These are phyloP conservation scores for Pelargonium fulgidum DNA, from an alignment of 441 rosid genomes.

Conservation along the genomic window DNA sequence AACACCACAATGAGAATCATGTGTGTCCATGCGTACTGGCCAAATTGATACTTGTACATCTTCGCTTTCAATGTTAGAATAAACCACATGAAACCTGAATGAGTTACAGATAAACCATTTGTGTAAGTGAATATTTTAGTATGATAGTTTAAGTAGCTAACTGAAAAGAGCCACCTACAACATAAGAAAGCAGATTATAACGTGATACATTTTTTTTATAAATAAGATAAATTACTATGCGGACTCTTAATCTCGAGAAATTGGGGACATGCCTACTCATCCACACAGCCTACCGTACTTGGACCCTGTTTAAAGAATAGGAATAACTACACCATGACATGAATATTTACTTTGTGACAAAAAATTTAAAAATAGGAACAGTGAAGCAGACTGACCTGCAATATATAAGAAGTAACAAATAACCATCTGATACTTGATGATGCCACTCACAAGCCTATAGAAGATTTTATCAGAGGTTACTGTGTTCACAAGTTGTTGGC, in stretches of 20 bases:
- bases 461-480: slow-evolving; percentile 23
- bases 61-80: slow-evolving; percentile 25
- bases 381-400: slow-evolving; percentile 15
- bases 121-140: background rate
- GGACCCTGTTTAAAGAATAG: too few relatives aligned
- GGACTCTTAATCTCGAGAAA: background rate
- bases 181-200: background rate
- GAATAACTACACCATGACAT: background rate
- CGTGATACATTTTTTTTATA: too few relatives aligned
- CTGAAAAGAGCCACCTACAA: background rate
- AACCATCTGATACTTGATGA: slow-evolving; percentile 28
- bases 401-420: slow-evolving; percentile 25
- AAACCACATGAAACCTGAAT: slow-evolving; percentile 28
- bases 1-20: slow-evolving; percentile 31
- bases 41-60: slow-evolving; percentile 32
- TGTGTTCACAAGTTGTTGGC: slow-evolving; percentile 25
- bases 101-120: background rate
- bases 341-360: background rate
- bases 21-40: slow-evolving; percentile 31
- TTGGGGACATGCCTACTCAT: background rate
- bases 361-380: background rate
- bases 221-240: too few relatives aligned
- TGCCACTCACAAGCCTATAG: slow-evolving; percentile 24
- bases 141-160: background rate
- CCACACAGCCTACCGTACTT: background rate